These are phyloP conservation scores for Lepiota venenata DNA, from an alignment of 768 basidiomycete genomes.

Conservation along the genomic window DNA sequence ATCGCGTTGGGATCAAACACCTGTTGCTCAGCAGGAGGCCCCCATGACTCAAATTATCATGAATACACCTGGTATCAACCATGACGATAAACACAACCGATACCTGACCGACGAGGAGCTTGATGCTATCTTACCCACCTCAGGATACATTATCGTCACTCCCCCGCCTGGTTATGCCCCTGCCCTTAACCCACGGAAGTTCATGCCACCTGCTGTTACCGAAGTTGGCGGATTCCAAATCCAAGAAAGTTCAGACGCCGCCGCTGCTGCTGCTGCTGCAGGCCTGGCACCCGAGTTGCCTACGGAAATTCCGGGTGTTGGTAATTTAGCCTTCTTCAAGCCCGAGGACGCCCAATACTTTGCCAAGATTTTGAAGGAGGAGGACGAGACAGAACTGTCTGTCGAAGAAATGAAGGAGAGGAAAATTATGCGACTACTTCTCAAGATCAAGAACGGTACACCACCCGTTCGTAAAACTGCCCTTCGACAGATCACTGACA, in stretches of 20 bases:
- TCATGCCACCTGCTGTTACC: slow-evolving; percentile 52
- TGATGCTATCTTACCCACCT: slow-evolving; percentile 79
- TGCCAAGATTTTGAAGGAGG: slow-evolving; percentile 91
- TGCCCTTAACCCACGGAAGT: slow-evolving; percentile 57
- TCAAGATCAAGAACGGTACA: slow-evolving; percentile 99
- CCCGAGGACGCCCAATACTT: slow-evolving; percentile 98
- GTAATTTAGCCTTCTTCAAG: slow-evolving; percentile 97
- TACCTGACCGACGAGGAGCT: slow-evolving; percentile 96
- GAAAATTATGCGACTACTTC: slow-evolving; percentile 95
- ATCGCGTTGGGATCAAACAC: slow-evolving; percentile 97
- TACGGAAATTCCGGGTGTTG: slow-evolving; percentile 97
- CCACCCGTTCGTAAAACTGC: slow-evolving; percentile 98
- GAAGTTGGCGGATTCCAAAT: slow-evolving; percentile 91
- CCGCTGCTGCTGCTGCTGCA: slow-evolving; percentile 83
- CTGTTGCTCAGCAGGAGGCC: slow-evolving; percentile 58
- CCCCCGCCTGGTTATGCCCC: slow-evolving; percentile 94
- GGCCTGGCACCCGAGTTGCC: slow-evolving; percentile 92
- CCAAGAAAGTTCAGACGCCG: slow-evolving; percentile 91
- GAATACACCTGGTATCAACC: slow-evolving; percentile 84
- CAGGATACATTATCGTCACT: slow-evolving; percentile 88
- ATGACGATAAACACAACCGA: slow-evolving; percentile 96
- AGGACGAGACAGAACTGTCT: slow-evolving; percentile 88
- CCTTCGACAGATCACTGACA: slow-evolving; percentile 97
- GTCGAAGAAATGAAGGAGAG: slow-evolving; percentile 99
- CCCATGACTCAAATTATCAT: slow-evolving; percentile 83